Conservation (phyloP, 73 alveolate genomes). For the Paramecium pentaurelia region DNA sequence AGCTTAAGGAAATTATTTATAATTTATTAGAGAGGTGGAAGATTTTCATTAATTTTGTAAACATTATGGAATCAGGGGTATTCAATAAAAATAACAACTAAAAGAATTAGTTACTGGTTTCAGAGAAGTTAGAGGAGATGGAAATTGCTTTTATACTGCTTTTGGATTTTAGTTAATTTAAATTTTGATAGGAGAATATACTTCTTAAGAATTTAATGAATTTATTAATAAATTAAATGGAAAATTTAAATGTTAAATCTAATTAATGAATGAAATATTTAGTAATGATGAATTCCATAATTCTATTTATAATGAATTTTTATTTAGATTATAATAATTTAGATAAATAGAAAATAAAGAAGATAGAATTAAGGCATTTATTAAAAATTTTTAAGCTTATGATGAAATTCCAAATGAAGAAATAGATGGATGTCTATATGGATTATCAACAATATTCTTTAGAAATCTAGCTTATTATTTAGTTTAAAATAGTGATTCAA, state of each 20-base stretch:
- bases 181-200: background rate
- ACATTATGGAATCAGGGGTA: background rate
- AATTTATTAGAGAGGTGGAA: background rate
- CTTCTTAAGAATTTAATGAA: background rate
- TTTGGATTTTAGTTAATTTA: background rate
- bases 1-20: background rate
- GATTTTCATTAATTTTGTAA: background rate
- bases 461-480: background rate
- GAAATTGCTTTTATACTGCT: background rate
- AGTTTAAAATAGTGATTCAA: background rate
- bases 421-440: background rate
- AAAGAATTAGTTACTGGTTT: background rate
- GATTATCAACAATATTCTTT: background rate
- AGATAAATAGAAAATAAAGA: background rate
- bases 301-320: background rate
- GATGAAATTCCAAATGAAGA: background rate
- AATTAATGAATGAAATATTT: background rate
- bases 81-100: background rate
- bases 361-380: background rate
- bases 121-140: background rate
- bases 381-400: background rate
- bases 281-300: background rate
- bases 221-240: background rate
- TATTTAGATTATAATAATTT: background rate
- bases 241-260: background rate